These are phyloP conservation scores for Penicillium roqueforti DNA, from an alignment of 495 filamentous ascomycete species.

Conservation along the genomic window DNA sequence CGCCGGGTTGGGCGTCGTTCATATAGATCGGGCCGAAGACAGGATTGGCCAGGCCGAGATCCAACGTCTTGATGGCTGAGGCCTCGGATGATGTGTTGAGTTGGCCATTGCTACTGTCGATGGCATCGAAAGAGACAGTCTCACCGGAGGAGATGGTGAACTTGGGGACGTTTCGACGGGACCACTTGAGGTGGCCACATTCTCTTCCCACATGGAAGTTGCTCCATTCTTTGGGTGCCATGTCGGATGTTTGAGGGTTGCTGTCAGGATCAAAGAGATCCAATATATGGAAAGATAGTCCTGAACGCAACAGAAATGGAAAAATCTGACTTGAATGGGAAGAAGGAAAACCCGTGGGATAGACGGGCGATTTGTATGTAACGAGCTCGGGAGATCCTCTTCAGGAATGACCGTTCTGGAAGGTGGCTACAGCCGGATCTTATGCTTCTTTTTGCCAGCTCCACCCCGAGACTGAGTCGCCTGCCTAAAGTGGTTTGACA, in stretches of 20 bases:
- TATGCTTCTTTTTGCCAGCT: constrained; percentile 21
- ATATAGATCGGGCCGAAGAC: constrained; percentile 48
- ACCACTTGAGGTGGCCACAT: constrained; percentile 47
- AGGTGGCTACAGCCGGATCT: constrained; percentile 28
- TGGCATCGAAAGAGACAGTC: constrained; percentile 44
- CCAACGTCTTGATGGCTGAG: constrained; percentile 37
- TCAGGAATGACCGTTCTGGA: constrained; percentile 27
- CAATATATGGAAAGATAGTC: not conserved
- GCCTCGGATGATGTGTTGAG: constrained; percentile 35
- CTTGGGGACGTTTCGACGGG: constrained; percentile 41
- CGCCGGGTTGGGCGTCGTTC: constrained; percentile 44
- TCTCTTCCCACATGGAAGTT: constrained; percentile 39
- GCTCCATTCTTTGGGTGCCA: constrained; percentile 23
- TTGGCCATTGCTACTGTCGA: constrained; percentile 51
- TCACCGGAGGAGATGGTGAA: constrained; percentile 44
- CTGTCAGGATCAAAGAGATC: constrained; percentile 14
- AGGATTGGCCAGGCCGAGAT: constrained; percentile 43
- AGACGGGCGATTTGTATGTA: constrained; percentile 8
- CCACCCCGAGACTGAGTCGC: constrained; percentile 20
- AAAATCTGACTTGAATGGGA: not conserved
- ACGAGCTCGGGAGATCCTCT: constrained; percentile 21
- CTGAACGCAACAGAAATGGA: not conserved
- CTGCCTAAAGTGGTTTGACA: constrained; percentile 28
- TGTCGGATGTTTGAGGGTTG: constrained; percentile 23
- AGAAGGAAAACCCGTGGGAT: not conserved